Percentiles rank a stretch among this genome's conserved stretches.
These are phyloP conservation scores for Podila verticillata DNA, from an alignment of 192 early-diverging fungal species.

Conservation along the genomic window DNA sequence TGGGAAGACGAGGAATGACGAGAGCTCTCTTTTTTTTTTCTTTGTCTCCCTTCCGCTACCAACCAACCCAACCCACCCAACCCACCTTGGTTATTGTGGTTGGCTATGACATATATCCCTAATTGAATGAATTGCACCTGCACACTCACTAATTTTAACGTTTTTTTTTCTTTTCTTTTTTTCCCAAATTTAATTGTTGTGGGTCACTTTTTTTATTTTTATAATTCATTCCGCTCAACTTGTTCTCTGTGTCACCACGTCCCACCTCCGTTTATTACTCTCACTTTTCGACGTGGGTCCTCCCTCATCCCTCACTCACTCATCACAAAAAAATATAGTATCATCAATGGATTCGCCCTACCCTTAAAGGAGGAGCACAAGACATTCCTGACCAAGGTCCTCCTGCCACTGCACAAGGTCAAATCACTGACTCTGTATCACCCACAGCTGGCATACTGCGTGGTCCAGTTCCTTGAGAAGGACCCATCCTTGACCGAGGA, in stretches of 20 bases:
- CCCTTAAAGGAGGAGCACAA: conserved; percentile 99
- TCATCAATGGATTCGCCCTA: conserved; percentile 99
- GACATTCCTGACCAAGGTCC: conserved; percentile 90
- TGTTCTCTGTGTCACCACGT: conserved; percentile 1
- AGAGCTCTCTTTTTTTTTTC: not conserved
- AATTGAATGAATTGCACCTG: not conserved
- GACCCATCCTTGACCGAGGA: conserved; percentile 92
- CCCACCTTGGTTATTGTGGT: no score
- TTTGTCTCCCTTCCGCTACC: no score
- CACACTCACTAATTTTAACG: no score
- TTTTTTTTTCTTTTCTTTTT: not conserved
- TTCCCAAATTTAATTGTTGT: not conserved
- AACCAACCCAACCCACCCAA: no score
- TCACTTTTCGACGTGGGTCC: conserved; percentile 8
- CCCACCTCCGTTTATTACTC: conserved; percentile 4
- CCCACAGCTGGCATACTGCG: conserved; percentile 97
- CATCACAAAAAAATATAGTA: conserved; percentile 79
- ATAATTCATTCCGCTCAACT: conserved; percentile 1
- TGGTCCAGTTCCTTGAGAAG: conserved; percentile 99
- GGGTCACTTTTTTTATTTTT: not conserved
- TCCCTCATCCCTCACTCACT: no score
- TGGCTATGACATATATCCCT: not conserved
- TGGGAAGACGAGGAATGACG: no score
- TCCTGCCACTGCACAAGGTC: conserved; percentile 97
- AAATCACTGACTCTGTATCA: conserved; percentile 95